Base-by-base conservation (phyloP, 257 asterid genomes). In the Solanum peruvianum region DNA sequence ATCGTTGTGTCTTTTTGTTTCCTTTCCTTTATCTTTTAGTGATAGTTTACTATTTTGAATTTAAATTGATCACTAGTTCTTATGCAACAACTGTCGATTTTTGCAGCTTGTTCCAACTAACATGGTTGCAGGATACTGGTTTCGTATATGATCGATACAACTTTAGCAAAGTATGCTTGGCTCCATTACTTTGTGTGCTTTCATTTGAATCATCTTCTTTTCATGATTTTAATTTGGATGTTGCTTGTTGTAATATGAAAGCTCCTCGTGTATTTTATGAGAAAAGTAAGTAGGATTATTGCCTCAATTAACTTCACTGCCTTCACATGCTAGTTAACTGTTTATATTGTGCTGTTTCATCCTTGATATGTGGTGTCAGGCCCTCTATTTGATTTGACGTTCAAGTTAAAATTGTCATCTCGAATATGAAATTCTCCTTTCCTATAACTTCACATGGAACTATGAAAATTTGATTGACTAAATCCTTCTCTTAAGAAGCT, bases 31-130 rank as follows among this genome's bases (percentile, higher is more conserved):
- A 25, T 45, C 11, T 45, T 45, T 25, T 80, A 16, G 27, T 80
- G 42, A 80, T 80, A 15, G 42, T 45, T 47, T 80, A 29, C 9
- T 88, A 87, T 21, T 41, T 89, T 75, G 39, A 82, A 25, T 84
- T 82, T 85, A 89, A 39, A 20, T 80, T 45, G 70, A 35, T 71
- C 82, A 37, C 87, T 67, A 21, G 71, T 84, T 89, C 90, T 89
- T 52, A 90, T 87, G 70, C 77, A 87, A 87, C 66, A 80, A 27
- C 23, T 75, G 27, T 1, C 73, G 88, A 86, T 88, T 90, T 90
- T 93, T 95, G 97, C 91, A 97, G 99, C 98, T 97, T 97, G 93
- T 92, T 93, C 95, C 99, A 95, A 92, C 94, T 97, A 83, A 94
- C 91, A 87, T 97, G 99, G 99, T 67, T 88, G 98, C 86, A 89